Base-by-base conservation (phyloP, 2,329 filamentous ascomycete species). In the Graphium sp. region DNA sequence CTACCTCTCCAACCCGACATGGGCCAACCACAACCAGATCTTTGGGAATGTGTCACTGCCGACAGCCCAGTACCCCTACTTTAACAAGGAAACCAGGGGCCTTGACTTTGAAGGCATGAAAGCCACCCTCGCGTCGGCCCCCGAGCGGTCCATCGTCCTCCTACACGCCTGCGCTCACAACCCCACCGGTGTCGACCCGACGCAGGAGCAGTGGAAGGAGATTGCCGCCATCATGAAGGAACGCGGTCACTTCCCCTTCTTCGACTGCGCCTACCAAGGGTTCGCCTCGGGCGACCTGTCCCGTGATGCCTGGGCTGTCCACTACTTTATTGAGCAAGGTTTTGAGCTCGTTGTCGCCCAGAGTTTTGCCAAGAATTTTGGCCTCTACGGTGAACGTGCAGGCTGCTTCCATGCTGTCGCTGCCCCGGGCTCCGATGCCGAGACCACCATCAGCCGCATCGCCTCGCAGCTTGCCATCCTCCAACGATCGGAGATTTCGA, bases 11-110 rank as follows among this genome's bases (percentile, higher is more conserved):
- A 80, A 79, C 53, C 89, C 89, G 30, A 98, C 89, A 36, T 98
- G 89, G 89, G 84, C 80, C 41, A 98, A 98, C 62, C 89, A 98
- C 72, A 76, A 91, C 60, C 89, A 95, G 56, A 94, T 98, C 64
- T 93, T 98, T 62, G 70, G 64, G 55, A 95, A 95, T 49, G 84
- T 94, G 47, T 66, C 69, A 42, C 62, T 95, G 18, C 59, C 71
- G 19, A 70, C 83, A 43, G 75, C 75, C 41, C 71, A 71, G 39
- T 98, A 98, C 60, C 89, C 87, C 28, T 98, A 98, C 66, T 98
- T 93, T 60, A 76, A 74, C 52, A 73, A 82, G 50, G 51, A 79
- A 48, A 93, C 85, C 39, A 85, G 83, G 50, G 85, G 83, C 28
- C 74, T 98, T 29, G 84, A 95, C 56, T 85, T 93, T 46, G 73